These are phyloP conservation scores for Xylaria sp. DNA, from an alignment of 2,329 filamentous ascomycete genomes.

Conservation along the genomic window DNA sequence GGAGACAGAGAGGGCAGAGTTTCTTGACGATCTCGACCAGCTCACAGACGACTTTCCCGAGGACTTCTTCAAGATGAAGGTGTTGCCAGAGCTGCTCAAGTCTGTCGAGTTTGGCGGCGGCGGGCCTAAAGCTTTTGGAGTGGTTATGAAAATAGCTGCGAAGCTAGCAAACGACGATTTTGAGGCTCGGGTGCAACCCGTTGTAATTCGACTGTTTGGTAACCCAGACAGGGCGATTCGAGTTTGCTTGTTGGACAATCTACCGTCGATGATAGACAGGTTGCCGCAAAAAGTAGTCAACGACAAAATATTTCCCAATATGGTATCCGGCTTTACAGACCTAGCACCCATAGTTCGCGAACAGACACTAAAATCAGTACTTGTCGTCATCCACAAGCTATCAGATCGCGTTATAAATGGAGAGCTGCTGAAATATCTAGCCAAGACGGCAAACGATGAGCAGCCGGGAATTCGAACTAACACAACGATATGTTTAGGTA, in stretches of 20 bases:
- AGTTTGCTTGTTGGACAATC: slow-evolving; percentile 87
- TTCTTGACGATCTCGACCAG: slow-evolving; percentile 86
- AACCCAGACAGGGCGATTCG: slow-evolving; percentile 93
- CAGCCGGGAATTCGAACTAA: slow-evolving; percentile 97
- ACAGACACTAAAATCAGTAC: slow-evolving; percentile 93
- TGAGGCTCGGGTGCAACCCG: slow-evolving; percentile 82
- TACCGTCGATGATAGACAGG: slow-evolving; percentile 91
- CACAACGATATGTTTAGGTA: slow-evolving; percentile 96
- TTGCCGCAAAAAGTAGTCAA: slow-evolving; percentile 89
- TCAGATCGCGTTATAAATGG: slow-evolving; percentile 94
- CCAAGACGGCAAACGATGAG: slow-evolving; percentile 96
- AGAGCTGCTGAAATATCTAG: slow-evolving; percentile 87
- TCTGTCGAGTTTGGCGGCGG: slow-evolving; percentile 98
- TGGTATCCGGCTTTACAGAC: slow-evolving; percentile 97
- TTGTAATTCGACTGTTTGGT: slow-evolving; percentile 85
- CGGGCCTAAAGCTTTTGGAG: slow-evolving; percentile 86
- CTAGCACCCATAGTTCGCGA: slow-evolving; percentile 90
- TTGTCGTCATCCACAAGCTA: slow-evolving; percentile 86
- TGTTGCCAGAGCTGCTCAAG: slow-evolving; percentile 94
- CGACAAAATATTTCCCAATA: slow-evolving; percentile 95
- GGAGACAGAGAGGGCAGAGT: slow-evolving; percentile 83
- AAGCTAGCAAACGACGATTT: slow-evolving; percentile 94
- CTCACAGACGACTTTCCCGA: slow-evolving; percentile 95
- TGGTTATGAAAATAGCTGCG: slow-evolving; percentile 89
- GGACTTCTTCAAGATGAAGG: slow-evolving; percentile 97